Percentiles rank a stretch among this genome's conserved stretches.
Evolutionary conservation across 495 filamentous ascomycete genomes (phyloP).

Genomic region (Hyaloscypha hepaticicola): DNA sequence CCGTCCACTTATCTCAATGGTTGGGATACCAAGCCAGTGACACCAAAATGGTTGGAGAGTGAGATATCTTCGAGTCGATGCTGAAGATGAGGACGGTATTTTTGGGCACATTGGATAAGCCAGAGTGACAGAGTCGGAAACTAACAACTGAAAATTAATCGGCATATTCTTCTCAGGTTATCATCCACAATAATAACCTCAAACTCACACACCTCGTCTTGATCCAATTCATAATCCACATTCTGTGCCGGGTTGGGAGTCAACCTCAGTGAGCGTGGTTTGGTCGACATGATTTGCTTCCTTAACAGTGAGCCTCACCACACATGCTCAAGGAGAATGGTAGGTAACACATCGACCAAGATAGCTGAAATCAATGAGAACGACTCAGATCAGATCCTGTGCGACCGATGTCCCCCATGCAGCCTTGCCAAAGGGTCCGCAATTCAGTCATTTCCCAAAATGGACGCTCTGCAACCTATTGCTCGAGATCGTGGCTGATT

Average conservation of each 20-base stretch:
- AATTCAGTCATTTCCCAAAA: neutral
- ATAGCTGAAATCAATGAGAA: neutral
- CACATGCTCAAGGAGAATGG: too few species aligned
- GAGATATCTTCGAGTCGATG: conserved; percentile 37
- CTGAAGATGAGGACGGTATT: neutral
- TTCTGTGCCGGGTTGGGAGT: too few species aligned
- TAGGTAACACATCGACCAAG: neutral
- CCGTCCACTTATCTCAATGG: conserved; percentile 48
- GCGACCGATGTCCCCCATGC: neutral
- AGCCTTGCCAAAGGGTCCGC: neutral
- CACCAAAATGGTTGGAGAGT: conserved; percentile 55
- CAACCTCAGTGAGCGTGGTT: too few species aligned
- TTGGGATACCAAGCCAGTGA: conserved; percentile 52
- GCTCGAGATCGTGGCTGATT: neutral
- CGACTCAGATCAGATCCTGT: neutral
- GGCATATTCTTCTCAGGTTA: neutral
- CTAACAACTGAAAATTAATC: neutral
- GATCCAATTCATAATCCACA: too few species aligned
- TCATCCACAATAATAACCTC: neutral
- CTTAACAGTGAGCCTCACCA: too few species aligned
- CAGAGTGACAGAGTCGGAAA: neutral
- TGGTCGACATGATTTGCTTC: too few species aligned
- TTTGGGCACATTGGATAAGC: neutral
- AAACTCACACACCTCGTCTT: too few species aligned
- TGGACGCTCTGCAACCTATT: neutral